Conservation (phyloP, 2,329 filamentous ascomycete genomes). For the Mycosphaerella arachidis region DNA sequence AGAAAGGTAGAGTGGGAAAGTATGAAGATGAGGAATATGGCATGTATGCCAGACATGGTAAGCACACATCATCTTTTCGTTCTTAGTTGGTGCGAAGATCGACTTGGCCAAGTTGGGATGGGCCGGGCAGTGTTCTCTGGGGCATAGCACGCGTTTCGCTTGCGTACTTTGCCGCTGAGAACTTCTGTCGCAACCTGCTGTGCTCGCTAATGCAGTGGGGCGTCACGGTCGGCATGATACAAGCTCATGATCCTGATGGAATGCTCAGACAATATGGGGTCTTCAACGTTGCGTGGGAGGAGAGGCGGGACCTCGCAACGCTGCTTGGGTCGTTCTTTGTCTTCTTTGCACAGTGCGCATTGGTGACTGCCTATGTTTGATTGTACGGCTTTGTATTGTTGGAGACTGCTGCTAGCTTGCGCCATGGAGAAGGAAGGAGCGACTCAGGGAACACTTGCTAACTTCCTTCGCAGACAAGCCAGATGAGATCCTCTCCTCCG, state of each 20-base stretch:
- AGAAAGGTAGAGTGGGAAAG: constrained; percentile 50
- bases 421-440: background rate
- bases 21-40: constrained; percentile 47
- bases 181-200: background rate
- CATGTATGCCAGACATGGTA: constrained; percentile 48
- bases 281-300: background rate
- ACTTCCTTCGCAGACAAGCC: constrained; percentile 16
- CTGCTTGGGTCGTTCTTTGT: background rate
- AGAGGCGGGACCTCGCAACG: background rate
- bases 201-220: background rate
- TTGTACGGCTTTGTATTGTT: background rate
- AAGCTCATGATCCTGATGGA: background rate
- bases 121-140: background rate
- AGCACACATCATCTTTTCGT: constrained; percentile 20
- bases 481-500: constrained; percentile 16
- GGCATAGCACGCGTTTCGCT: background rate
- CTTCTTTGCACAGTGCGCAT: background rate
- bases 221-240: background rate
- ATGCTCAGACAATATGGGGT: background rate
- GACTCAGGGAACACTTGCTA: background rate
- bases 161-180: background rate
- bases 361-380: background rate
- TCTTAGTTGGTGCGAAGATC: background rate
- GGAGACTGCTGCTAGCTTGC: background rate
- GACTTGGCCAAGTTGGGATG: background rate